Evolutionary conservation across 1,284 basidiomycete genomes (phyloP), one percentile per base, ranked within the genome.

Genomic region (Cryptococcus maquisensis): DNA sequence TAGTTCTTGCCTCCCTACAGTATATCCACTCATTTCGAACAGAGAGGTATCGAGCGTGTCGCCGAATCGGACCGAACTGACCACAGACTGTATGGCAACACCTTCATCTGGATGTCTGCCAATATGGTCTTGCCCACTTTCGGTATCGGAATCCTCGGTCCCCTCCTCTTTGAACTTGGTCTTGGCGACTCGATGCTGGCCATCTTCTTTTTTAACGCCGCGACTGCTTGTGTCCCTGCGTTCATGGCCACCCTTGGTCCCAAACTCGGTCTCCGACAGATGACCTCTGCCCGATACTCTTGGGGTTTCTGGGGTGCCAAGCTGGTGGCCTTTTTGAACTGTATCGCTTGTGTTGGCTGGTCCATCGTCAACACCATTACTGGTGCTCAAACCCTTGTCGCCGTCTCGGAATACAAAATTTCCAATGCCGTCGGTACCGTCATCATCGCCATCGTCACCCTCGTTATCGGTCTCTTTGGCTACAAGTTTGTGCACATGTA

Each of bases 401-500:
- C 64, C 6, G 68, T 69, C n/a, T 66, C 71, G 24, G 67, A 73
- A 28, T 67, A 63, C 56, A 63, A 68, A 16, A 60, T 71, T 54
- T 72, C 71, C 1, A 55, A 61, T 21, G 72, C 72, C 1, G 73
- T 60, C 23, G 73, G 74, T 45, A 62, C 63, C 36, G 69, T 72
- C 43, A 63, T 72, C 52, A 67, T 79, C 41, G 71, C 76, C 9
- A 36, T 76, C 49, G 59, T 74, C 50, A 76, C 77, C 3, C 67
- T 80, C 23, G 50, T 69, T 15, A 61, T 79, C 52, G 77, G 76
- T 41, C 71, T 80, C 35, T 73, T 73, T 52, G 79, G 80, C 2
- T 80, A 80, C 64, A 72, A 73, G 24, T 63, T 74, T 24, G 72
- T 81, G 4, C 79, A 80, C 66, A 38, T 46, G 10, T 73, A 68